A percentile compares a stretch with the other conserved stretches of the same genome.
These are phyloP conservation scores for Kodamaea kaohsiungensis DNA, from an alignment of 805 yeast species.

Conservation along the genomic window DNA sequence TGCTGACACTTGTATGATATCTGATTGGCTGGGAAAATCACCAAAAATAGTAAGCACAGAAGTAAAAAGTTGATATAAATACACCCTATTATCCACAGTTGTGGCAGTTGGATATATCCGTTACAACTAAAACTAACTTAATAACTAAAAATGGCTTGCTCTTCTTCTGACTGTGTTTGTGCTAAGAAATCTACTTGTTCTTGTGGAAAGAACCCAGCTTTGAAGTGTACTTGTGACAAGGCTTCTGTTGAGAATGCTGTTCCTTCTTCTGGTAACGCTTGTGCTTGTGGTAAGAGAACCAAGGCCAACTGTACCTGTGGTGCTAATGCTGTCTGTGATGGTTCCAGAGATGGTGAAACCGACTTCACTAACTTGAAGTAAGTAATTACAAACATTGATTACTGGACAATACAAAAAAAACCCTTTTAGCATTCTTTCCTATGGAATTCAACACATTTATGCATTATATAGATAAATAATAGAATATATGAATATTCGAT, in stretches of 20 bases:
- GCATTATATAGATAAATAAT: background rate
- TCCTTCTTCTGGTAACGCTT: slow-evolving; percentile 43
- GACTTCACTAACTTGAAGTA: slow-evolving; percentile 51
- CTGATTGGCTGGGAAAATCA: slow-evolving; percentile 7
- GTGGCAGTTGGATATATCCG: slow-evolving; percentile 1
- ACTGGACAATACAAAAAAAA: too few relatives aligned
- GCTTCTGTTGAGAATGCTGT: slow-evolving; percentile 52
- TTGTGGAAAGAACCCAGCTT: slow-evolving; percentile 61
- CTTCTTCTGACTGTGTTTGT: slow-evolving; percentile 46
- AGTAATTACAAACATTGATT: too few relatives aligned
- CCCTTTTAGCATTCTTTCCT: too few relatives aligned
- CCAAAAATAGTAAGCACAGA: background rate
- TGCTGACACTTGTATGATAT: slow-evolving; percentile 9
- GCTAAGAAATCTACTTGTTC: slow-evolving; percentile 65
- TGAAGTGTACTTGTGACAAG: slow-evolving; percentile 54
- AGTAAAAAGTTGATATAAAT: slow-evolving; percentile 5
- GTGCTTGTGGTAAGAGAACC: slow-evolving; percentile 61
- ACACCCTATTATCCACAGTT: slow-evolving; percentile 6
- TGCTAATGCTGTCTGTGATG: slow-evolving; percentile 29
- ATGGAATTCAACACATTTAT: background rate
- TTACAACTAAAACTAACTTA: background rate
- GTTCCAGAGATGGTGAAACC: slow-evolving; percentile 54
- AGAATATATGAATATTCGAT: too few relatives aligned
- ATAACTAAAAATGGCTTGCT: slow-evolving; percentile 14
- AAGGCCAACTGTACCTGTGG: slow-evolving; percentile 60